Evolutionary conservation across 139 green algal species (phyloP).

Genomic region (Volvox africanus): DNA sequence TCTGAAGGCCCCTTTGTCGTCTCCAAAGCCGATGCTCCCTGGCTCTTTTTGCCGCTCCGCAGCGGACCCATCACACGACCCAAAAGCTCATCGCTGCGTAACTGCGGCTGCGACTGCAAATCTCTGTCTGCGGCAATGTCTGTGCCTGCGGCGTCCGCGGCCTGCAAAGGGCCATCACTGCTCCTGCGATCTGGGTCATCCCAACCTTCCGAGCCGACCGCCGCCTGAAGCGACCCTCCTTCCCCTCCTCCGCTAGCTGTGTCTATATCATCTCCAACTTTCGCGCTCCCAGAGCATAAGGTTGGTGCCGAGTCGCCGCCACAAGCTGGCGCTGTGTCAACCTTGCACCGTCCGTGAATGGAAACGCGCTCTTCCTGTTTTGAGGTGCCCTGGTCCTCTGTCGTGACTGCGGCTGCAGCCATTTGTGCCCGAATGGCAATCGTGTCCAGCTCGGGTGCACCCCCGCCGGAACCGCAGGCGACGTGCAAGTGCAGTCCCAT

Average conservation of each 20-base stretch:
- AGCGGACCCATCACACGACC: neutral
- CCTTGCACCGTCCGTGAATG: no score
- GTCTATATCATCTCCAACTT: no score
- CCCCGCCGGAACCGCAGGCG: slow-evolving; percentile 79
- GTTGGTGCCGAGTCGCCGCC: no score
- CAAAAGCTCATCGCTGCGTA: neutral
- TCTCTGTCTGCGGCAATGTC: neutral
- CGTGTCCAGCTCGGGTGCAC: slow-evolving; percentile 75
- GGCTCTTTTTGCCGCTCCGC: neutral
- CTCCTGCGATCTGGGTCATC: neutral
- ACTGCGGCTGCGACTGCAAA: neutral
- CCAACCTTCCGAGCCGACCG: no score
- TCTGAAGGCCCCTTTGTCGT: neutral
- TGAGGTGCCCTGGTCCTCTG: neutral
- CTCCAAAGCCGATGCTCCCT: neutral
- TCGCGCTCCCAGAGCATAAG: no score
- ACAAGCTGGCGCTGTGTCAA: no score
- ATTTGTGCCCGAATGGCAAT: neutral
- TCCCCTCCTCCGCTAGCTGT: no score
- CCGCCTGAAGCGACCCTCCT: no score
- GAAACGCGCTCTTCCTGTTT: no score
- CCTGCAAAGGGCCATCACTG: neutral
- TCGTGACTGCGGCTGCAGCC: neutral
- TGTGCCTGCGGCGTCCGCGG: neutral
- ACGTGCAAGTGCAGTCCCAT: slow-evolving; percentile 70